These are phyloP conservation scores for Globisporangium barbulae DNA, from an alignment of 352 stramenopile genomes.

Conservation along the genomic window DNA sequence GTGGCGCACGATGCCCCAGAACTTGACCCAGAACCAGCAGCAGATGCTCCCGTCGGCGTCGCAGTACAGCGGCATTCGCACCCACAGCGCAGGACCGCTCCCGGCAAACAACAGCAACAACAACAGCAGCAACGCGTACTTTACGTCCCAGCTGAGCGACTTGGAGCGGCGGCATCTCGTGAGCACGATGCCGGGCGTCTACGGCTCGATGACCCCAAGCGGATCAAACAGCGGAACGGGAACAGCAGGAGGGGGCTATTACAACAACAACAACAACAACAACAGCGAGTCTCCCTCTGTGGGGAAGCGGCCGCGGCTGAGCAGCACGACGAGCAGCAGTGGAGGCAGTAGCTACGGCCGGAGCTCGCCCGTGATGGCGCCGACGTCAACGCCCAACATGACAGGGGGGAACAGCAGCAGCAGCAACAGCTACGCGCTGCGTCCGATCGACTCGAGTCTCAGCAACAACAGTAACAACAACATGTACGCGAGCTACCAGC, in stretches of 20 bases:
- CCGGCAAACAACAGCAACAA: not conserved
- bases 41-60: conserved; percentile 16
- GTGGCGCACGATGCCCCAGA: conserved; percentile 48
- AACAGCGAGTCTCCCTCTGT: conserved; percentile 15
- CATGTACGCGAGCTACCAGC: conserved; percentile 20
- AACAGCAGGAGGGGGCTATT: conserved; percentile 10
- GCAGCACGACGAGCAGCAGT: conserved; percentile 24
- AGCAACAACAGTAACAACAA: conserved; percentile 17
- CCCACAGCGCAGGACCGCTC: not conserved
- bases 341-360: conserved; percentile 23
- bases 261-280: not conserved
- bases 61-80: conserved; percentile 16
- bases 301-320: conserved; percentile 21
- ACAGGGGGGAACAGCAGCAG: not conserved
- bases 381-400: conserved; percentile 6
- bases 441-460: conserved; percentile 16
- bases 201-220: not conserved
- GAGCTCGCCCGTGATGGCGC: conserved; percentile 16
- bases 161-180: conserved; percentile 15
- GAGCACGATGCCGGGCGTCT: conserved; percentile 11
- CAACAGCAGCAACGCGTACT: conserved; percentile 8
- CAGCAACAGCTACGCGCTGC: conserved; percentile 16
- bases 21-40: conserved; percentile 15
- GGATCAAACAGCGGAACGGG: not conserved
- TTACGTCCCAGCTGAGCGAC: conserved; percentile 7